Base-by-base conservation (phyloP, 805 yeast species). In the Candida nitratophila region DNA sequence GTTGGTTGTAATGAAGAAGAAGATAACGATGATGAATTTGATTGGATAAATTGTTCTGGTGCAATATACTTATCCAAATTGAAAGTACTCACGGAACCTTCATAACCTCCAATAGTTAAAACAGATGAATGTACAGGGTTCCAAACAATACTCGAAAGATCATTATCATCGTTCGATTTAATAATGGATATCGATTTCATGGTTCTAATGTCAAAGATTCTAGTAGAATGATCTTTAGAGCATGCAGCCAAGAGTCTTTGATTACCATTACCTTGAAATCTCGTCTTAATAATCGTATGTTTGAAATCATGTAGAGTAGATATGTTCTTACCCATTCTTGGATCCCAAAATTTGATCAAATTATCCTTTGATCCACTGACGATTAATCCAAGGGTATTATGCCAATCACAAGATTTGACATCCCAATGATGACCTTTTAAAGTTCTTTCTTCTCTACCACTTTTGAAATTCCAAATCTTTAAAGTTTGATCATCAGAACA, bases 371-470 rank as follows among this genome's bases (percentile, higher is more conserved):
- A 93, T 0, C 97, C 99, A 50, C 90, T 77, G 0, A 85, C 96
- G 41, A 93, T 74, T 24, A 93, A 70, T 0, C 97, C 96, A 64
- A 87, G 67, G 12, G 74, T 71, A 5, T 95, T 86, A 63, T 93
- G 99, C 99, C 99, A 93, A 63, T 93, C 98, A 43, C 95, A 86
- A 44, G 90, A 80, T 60, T 93, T 93, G 20, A 93, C 97, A 64
- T 93, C 99, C 99, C 99, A 93, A 61, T 95, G 96, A 65, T 93
- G 99, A 2, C 98, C 98, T 21, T 80, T 74, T 44, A 93, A 69
- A 0, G 78, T 71, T 40, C 86, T 67, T 59, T 93, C 99, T 53
- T 87, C 93, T 46, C 75, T 69, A 32, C 93, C 93, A 57, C 84
- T 86, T 57, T 86, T 83, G 65, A 93, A 93, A 64, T 90, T 87